Conservation (phyloP, 2,329 filamentous ascomycete genomes). For the Aspergillus piperis region DNA sequence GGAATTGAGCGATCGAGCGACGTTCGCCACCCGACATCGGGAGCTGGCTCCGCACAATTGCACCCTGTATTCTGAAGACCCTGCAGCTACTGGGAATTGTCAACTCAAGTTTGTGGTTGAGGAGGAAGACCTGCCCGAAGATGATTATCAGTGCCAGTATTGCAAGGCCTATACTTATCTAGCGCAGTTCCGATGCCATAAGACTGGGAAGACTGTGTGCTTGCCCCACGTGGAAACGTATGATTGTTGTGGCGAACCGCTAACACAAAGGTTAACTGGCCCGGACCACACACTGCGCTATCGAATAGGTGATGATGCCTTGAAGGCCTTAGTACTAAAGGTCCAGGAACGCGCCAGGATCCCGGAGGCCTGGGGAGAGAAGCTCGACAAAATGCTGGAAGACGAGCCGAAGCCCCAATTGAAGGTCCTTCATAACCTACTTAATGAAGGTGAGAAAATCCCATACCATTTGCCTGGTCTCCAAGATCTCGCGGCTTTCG, state of each 20-base stretch:
- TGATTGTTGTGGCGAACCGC: constrained; percentile 73
- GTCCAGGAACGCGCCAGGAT: constrained; percentile 82
- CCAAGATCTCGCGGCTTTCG: constrained; percentile 79
- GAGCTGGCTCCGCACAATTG: constrained; percentile 58
- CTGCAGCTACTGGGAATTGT: constrained; percentile 52
- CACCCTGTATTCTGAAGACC: constrained; percentile 50
- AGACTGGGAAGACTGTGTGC: constrained; percentile 79
- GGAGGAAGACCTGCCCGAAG: constrained; percentile 77
- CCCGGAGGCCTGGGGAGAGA: constrained; percentile 87
- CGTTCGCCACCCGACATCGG: constrained; percentile 68
- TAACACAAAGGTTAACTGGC: constrained; percentile 68
- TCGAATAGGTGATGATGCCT: constrained; percentile 71
- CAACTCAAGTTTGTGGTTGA: constrained; percentile 65
- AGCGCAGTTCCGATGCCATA: constrained; percentile 83
- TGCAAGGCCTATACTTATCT: constrained; percentile 93
- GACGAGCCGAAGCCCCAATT: constrained; percentile 82
- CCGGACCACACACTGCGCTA: constrained; percentile 74
- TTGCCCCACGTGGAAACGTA: constrained; percentile 76
- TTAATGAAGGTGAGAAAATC: constrained; percentile 94
- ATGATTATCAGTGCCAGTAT: constrained; percentile 86
- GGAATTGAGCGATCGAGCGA: constrained; percentile 68
- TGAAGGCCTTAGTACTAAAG: constrained; percentile 69
- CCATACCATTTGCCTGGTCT: constrained; percentile 85
- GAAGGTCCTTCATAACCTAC: constrained; percentile 77
- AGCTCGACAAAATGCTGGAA: constrained; percentile 80